Evolutionary conservation across 768 basidiomycete genomes (phyloP), one percentile per base, ranked within the genome.

Genomic region (Boletus eberwhitei): DNA sequence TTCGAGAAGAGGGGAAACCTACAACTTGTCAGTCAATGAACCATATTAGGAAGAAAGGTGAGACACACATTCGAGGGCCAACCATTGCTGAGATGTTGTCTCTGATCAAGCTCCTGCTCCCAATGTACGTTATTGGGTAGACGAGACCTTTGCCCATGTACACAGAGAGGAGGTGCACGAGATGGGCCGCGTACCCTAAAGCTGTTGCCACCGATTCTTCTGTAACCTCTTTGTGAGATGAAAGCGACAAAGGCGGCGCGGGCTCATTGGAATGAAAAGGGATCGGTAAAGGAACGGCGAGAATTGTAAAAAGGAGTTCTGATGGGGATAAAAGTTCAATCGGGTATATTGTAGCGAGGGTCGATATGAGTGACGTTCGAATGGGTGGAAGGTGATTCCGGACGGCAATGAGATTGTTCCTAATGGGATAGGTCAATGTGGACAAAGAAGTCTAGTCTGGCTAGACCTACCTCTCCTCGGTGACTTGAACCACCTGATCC

Each of bases 1-100:
- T 84, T 90, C 1, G 91, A 87, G 71, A 93, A 99, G 31, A 99
- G 74, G 17, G 97, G 97, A 70, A 98, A 99, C 81, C 95, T 97
- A 61, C 44, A 53, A 37, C 32, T 22, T 17, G 43, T 71, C 53
- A 64, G 49, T 52, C 40, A 19, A 48, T 14, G 14, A 38, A 17
- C 43, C 39, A 44, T 52, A 50, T 40, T 22, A 32, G 22, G 50
- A 49, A 43, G 9, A 44, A 48, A 57, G n/a, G 38, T 48, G 26
- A 46, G 16, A 77, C 89, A 72, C 64, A 96, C 93, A 93, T 89
- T 70, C 96, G 77, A 9, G 94, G 94, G 3, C 97, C 97, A 54
- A 93, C 87, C 89, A 98, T 97, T 14, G 88, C 86, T 45, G 92
- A 94, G 47, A 98, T 95, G 13, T 86, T 87, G 74, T 99, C 97